These are phyloP conservation scores for Tilletia caries DNA, from an alignment of 1,284 basidiomycete genomes.

Conservation along the genomic window DNA sequence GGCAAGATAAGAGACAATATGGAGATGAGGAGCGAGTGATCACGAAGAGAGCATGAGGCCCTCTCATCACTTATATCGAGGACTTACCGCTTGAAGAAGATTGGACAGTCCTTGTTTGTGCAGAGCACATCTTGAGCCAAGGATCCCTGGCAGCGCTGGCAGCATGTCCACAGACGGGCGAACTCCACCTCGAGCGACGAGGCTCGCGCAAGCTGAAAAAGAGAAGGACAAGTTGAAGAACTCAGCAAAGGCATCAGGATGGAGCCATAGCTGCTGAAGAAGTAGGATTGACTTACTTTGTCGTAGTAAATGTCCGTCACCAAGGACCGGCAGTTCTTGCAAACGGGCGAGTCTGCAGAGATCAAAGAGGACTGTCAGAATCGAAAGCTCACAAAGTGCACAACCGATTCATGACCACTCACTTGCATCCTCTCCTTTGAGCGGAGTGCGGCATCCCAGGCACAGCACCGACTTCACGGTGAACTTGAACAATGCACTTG, in stretches of 20 bases:
- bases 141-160: slow-evolving; percentile 51
- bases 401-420: neutral
- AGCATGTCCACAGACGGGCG: slow-evolving; percentile 51
- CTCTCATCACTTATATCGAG: neutral
- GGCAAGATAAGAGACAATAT: neutral
- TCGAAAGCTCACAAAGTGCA: neutral
- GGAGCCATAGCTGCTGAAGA: neutral
- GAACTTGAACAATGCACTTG: slow-evolving; percentile 53
- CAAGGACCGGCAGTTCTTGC: slow-evolving; percentile 45
- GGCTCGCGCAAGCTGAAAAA: slow-evolving; percentile 29
- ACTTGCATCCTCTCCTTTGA: slow-evolving; percentile 35
- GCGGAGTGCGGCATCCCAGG: slow-evolving; percentile 50
- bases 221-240: too few relatives aligned
- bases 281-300: slow-evolving; percentile 22
- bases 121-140: slow-evolving; percentile 81
- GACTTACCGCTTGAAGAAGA: slow-evolving; percentile 88
- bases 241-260: neutral
- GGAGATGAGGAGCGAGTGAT: neutral
- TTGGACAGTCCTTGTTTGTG: slow-evolving; percentile 93
- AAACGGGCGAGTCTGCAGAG: slow-evolving; percentile 35
- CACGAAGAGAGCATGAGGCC: neutral
- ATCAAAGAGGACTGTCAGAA: neutral
- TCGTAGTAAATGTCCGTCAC: slow-evolving; percentile 50
- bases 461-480: slow-evolving; percentile 51
- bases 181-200: slow-evolving; percentile 48